phyloP scores from a whole-genome alignment of 108 stramenopile species.

The Seminavis robusta region DNA sequence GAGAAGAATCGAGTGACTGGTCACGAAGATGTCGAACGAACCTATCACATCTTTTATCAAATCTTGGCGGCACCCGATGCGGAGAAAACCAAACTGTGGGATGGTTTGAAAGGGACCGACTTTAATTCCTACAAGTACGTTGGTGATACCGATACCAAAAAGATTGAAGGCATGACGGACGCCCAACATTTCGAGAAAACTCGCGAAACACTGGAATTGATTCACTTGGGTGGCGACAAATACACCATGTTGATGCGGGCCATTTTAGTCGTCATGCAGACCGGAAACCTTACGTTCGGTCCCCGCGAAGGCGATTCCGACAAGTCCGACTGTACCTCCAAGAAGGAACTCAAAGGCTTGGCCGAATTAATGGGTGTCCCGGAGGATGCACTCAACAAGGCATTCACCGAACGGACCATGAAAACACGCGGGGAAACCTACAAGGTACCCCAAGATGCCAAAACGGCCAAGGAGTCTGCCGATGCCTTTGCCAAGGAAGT shows the following conservation, averaged over 20 bases:
- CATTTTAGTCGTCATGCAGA: conserved; percentile 72
- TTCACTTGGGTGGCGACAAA: conserved; percentile 62
- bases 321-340: conserved; percentile 57
- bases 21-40: conserved; percentile 90
- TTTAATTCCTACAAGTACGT: conserved; percentile 60
- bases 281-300: conserved; percentile 86
- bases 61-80: conserved; percentile 77
- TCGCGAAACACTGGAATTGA: conserved; percentile 51
- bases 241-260: conserved; percentile 62
- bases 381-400: conserved; percentile 35
- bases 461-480: conserved; percentile 72
- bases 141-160: conserved; percentile 29
- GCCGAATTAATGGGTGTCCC: conserved; percentile 71
- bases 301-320: conserved; percentile 60
- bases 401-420: conserved; percentile 80
- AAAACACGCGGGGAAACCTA: conserved; percentile 73
- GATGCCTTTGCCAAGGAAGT: conserved; percentile 96
- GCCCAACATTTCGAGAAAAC: conserved; percentile 69
- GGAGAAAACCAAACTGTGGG: conserved; percentile 62
- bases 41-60: conserved; percentile 99
- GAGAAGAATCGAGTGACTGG: conserved; percentile 95
- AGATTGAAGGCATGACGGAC: conserved; percentile 74
- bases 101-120: conserved; percentile 52
- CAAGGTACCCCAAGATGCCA: conserved; percentile 68
- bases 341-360: conserved; percentile 53